Base-by-base conservation (phyloP, 306 rosid species). In the Pyrus bretschneideri region DNA sequence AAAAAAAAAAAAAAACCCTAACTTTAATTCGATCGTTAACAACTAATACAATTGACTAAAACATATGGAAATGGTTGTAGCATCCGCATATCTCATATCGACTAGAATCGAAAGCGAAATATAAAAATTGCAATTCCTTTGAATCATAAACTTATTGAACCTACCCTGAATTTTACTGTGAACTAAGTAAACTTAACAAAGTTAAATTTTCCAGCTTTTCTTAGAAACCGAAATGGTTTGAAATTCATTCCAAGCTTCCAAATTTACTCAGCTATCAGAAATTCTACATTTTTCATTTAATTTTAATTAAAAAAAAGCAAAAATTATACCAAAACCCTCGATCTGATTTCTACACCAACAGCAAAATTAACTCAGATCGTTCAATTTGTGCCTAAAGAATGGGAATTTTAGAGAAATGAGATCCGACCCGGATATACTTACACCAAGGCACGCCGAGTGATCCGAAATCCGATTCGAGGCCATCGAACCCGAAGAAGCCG, bases 361-460 rank as follows among this genome's bases (percentile, higher is more conserved):
- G 5, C 65, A 52, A 54, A 29, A 27, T 25, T 14, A 45, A 33
- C 63, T 69, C 66, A 74, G 71, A 82, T 52, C 81, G n/a, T 54
- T 51, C 21, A 45, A 82, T 52, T 76, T n/a, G 46, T 23, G 14
- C 38, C 9, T 21, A 33, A 42, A 78, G 33, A 71, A 25, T 11
- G 35, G 1, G 17, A 71, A 60, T 49, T 46, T 8, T 17, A 2
- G 42, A 27, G 18, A 69, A 69, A 59, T 76, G 63, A 76, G 82
- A 87, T 69, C 81, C 45, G 67, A 69, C 15, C 66, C 27, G 49
- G 73, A 71, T 73, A 83, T 19, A 78, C 99, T 87, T 89, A 96
- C 99, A 96, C 87, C 99, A 96, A 75, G 99, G 99, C 69, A 96
- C 99, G 79, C 99, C 98, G 58, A 96, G 99, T 31, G 87, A 73